Base-by-base conservation (phyloP, 148 eudicot species). In the Rhododendron ovatum region DNA sequence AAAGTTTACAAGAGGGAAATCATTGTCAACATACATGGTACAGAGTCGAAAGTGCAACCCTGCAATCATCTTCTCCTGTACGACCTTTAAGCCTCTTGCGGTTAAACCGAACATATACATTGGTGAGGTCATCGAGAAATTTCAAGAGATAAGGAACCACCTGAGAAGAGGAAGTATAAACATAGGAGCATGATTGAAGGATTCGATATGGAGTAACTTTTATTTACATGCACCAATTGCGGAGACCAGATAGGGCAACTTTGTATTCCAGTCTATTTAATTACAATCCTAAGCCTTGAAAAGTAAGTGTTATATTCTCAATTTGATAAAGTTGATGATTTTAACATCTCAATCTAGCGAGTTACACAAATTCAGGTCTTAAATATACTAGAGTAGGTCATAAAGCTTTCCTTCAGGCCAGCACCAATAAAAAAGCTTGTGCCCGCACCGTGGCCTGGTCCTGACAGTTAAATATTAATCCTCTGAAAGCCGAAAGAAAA, bases 31-130 rank as follows among this genome's bases (percentile, higher is more conserved):
- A 80, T 92, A 95, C 99, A 87, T 95, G 93, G 91, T 94, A 97
- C 67, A 97, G 91, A 59, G 98, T 97, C 39, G 99, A 97, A 51
- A 97, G 95, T 50, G 99, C 98, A 87, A 90, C 90, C 89, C 90
- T 94, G 92, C 99, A 97, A 87, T 97, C 99, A 80, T 95, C 94
- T 90, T 97, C 95, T 82, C 95, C 98, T 9, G 95, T 94, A 14
- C 98, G 95, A 11, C 99, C 99, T 91, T 95, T 97, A 35, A 97
- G 95, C 84, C 99, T 93, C 93, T 95, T 97, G 73, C 99, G 96
- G 87, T 95, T 97, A 89, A 97, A 95, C 75, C 99, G 91, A 71
- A 97, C 99, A 84, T 95, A 97, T 35, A 97, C 92, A 89, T 97
- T 97, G 24, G 99, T 97, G 74, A 97, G 92, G 84, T 93, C 93